phyloP scores from a whole-genome alignment of 2,329 filamentous ascomycete species.

The Xylaria sp. region DNA sequence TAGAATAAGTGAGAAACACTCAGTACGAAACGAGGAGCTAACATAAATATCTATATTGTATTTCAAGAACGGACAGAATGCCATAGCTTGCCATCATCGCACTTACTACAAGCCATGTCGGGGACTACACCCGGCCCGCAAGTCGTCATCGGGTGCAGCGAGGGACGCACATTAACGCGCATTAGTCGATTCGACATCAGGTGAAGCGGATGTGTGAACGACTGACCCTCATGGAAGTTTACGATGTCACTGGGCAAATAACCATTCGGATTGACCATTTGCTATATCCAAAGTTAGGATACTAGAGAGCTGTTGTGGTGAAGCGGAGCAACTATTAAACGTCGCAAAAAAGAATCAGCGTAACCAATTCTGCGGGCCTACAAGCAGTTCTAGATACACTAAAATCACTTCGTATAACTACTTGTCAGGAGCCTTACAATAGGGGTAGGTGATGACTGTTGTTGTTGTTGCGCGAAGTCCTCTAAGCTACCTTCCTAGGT shows the following conservation, averaged over 20 bases:
- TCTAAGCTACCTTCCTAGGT: too few relatives aligned
- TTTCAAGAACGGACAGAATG: not conserved
- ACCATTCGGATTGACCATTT: not conserved
- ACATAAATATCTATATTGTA: not conserved
- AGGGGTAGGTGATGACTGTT: too few relatives aligned
- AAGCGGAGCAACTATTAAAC: not conserved
- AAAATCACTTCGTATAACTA: too few relatives aligned
- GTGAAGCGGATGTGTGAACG: not conserved
- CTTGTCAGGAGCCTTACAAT: too few relatives aligned
- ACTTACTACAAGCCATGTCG: slow-evolving; percentile 5
- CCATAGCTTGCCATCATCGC: not conserved
- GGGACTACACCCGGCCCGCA: not conserved
- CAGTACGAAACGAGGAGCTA: not conserved
- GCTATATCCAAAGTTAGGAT: not conserved
- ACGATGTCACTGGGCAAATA: not conserved
- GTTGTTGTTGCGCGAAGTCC: too few relatives aligned
- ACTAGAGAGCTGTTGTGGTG: not conserved
- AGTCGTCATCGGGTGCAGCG: not conserved
- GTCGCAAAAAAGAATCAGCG: not conserved
- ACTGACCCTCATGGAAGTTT: not conserved
- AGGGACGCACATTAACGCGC: not conserved
- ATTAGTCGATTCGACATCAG: not conserved
- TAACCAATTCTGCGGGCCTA: not conserved
- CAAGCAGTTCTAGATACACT: not conserved
- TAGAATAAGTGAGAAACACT: not conserved